These are phyloP conservation scores for Calonectria henricotiae DNA, from an alignment of 2,329 filamentous ascomycete species.

Conservation along the genomic window DNA sequence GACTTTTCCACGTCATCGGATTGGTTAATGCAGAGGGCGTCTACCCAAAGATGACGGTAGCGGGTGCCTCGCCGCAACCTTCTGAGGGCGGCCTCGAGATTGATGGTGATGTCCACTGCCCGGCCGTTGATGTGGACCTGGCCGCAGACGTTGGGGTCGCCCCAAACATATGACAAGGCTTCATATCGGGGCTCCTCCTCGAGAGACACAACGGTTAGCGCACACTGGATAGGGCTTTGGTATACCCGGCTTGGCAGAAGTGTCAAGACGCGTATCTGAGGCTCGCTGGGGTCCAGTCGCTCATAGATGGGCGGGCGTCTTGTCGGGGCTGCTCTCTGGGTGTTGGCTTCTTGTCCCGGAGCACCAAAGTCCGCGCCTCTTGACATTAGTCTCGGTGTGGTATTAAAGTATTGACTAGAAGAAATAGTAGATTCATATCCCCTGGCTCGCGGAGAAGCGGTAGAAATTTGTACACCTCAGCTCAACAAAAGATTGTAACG, in stretches of 20 bases:
- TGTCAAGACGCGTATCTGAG: slow-evolving; percentile 12
- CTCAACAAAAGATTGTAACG: slow-evolving; percentile 18
- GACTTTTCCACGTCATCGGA: slow-evolving; percentile 22
- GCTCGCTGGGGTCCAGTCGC: slow-evolving; percentile 7
- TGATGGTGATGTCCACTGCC: slow-evolving; percentile 29
- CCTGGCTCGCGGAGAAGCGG: background rate
- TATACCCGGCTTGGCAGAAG: background rate
- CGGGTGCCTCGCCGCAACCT: background rate
- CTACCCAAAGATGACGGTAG: slow-evolving; percentile 35
- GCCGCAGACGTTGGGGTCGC: slow-evolving; percentile 15
- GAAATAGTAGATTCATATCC: slow-evolving; percentile 8
- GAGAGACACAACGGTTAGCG: slow-evolving; percentile 1
- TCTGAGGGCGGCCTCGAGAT: slow-evolving; percentile 5
- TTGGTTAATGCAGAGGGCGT: slow-evolving; percentile 39
- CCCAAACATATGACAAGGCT: slow-evolving; percentile 44
- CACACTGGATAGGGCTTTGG: slow-evolving; percentile 7
- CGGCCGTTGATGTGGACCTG: slow-evolving; percentile 25
- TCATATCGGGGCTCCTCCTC: slow-evolving; percentile 35
- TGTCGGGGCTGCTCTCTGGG: background rate
- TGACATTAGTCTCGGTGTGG: slow-evolving; percentile 2
- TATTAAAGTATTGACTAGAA: background rate
- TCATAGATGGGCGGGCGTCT: slow-evolving; percentile 11
- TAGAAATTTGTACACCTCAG: slow-evolving; percentile 1
- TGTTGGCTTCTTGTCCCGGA: slow-evolving; percentile 18
- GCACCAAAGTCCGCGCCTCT: background rate